phyloP scores from a whole-genome alignment of 441 rosid species.

The Omphalea diandra region DNA sequence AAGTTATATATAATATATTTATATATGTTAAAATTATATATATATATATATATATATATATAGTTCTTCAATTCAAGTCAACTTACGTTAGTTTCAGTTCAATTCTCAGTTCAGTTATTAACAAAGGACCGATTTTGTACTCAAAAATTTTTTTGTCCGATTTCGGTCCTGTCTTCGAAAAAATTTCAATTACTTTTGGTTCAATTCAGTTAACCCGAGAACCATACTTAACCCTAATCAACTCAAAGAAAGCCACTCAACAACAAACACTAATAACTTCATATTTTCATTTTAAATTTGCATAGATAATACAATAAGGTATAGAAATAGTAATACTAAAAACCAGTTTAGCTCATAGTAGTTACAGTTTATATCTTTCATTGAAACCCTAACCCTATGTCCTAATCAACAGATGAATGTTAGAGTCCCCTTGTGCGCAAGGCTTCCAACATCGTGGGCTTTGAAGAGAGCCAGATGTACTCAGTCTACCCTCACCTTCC shows the following conservation, averaged over 20 bases:
- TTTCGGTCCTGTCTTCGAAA: too few species aligned
- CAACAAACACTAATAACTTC: neutral
- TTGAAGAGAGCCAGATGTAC: neutral
- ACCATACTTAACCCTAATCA: too few species aligned
- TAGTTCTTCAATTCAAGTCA: too few species aligned
- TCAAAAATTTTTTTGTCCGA: too few species aligned
- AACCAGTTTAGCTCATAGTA: conserved; percentile 1
- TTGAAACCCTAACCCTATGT: conserved; percentile 4
- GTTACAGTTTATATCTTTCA: neutral
- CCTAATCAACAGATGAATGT: neutral
- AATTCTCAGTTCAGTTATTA: too few species aligned
- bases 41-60: too few species aligned
- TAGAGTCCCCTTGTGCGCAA: neutral
- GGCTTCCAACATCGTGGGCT: neutral
- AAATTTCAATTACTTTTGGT: too few species aligned
- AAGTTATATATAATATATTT: too few species aligned
- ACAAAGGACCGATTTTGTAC: too few species aligned
- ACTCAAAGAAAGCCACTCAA: conserved; percentile 1
- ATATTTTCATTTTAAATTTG: neutral
- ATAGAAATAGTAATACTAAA: neutral
- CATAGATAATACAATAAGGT: neutral
- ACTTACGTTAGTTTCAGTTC: too few species aligned
- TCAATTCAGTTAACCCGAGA: too few species aligned
- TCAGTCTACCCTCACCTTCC: neutral
- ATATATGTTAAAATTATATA: too few species aligned